Percentiles rank a stretch among this genome's conserved stretches.
phyloP scores from a whole-genome alignment of 2,329 filamentous ascomycete species.

The Fragosphaeria purpurea region DNA sequence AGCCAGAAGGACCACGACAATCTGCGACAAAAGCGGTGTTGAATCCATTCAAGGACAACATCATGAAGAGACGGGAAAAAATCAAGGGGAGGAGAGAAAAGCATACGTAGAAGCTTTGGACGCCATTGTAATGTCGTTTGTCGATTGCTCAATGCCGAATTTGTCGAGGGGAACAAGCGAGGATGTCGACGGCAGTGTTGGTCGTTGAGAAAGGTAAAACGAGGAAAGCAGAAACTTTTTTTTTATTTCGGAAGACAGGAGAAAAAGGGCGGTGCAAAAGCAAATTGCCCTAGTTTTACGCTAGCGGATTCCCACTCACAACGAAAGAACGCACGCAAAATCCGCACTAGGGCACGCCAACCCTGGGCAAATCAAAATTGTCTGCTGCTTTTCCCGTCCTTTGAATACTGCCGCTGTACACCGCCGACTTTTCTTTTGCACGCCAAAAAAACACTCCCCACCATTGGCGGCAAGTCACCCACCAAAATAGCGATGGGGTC shows the following conservation, averaged over 20 bases:
- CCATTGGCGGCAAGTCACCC: slow-evolving; percentile 13
- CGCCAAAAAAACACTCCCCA: slow-evolving; percentile 7
- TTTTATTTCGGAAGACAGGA: background rate
- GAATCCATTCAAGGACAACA: background rate
- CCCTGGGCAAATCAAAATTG: slow-evolving; percentile 4
- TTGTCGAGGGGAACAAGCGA: background rate
- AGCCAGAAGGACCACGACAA: slow-evolving; percentile 80
- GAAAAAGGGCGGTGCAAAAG: background rate
- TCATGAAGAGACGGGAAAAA: background rate
- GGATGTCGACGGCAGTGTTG: slow-evolving; percentile 4
- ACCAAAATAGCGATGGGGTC: slow-evolving; percentile 4
- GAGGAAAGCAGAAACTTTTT: no score
- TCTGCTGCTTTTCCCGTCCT: background rate
- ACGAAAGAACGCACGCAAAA: no score
- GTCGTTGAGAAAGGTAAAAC: background rate
- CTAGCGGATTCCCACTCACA: no score
- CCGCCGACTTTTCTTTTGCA: slow-evolving; percentile 8
- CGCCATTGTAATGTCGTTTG: slow-evolving; percentile 9
- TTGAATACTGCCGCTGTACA: slow-evolving; percentile 8
- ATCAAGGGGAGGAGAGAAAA: slow-evolving; percentile 1
- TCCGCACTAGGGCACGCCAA: slow-evolving; percentile 10
- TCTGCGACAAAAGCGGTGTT: slow-evolving; percentile 39
- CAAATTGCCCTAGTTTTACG: background rate
- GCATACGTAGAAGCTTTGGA: slow-evolving; percentile 12
- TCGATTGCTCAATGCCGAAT: slow-evolving; percentile 2